Evolutionary conservation across 306 rosid genomes (phyloP).

Genomic region (Sechiopsis laciniata): DNA sequence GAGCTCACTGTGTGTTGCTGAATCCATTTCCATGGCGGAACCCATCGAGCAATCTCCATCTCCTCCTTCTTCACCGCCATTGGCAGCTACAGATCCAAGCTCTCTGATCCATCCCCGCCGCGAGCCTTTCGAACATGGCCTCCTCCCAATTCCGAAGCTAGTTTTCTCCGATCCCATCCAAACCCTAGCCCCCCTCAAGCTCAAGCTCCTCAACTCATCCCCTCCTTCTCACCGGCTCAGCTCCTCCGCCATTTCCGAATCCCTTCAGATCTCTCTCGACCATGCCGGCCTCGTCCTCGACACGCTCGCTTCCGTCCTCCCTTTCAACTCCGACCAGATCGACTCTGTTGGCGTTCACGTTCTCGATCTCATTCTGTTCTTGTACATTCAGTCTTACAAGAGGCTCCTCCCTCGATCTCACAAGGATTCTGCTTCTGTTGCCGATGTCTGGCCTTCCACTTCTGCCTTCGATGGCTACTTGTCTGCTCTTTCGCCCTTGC

Average conservation of each 20-base stretch:
- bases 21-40: slow-evolving; percentile 51
- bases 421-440: slow-evolving; percentile 90
- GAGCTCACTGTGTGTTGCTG: not conserved
- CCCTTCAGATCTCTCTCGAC: slow-evolving; percentile 74
- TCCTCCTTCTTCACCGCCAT: slow-evolving; percentile 34
- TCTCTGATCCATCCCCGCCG: slow-evolving; percentile 71
- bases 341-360: slow-evolving; percentile 61
- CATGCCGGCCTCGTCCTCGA: slow-evolving; percentile 76
- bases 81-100: slow-evolving; percentile 39
- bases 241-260: slow-evolving; percentile 54
- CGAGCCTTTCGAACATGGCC: slow-evolving; percentile 87
- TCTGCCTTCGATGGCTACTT: slow-evolving; percentile 96
- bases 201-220: slow-evolving; percentile 42
- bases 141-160: slow-evolving; percentile 73
- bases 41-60: slow-evolving; percentile 49
- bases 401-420: slow-evolving; percentile 83
- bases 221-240: slow-evolving; percentile 45
- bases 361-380: slow-evolving; percentile 75
- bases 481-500: slow-evolving; percentile 96
- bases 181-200: slow-evolving; percentile 73
- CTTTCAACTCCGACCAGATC: slow-evolving; percentile 54
- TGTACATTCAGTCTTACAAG: slow-evolving; percentile 93
- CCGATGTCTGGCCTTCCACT: slow-evolving; percentile 99
- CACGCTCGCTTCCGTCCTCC: slow-evolving; percentile 66
- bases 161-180: slow-evolving; percentile 79